Base-by-base conservation (phyloP, 1,139 yeast species). In the Wickerhamiella pararugosa region DNA sequence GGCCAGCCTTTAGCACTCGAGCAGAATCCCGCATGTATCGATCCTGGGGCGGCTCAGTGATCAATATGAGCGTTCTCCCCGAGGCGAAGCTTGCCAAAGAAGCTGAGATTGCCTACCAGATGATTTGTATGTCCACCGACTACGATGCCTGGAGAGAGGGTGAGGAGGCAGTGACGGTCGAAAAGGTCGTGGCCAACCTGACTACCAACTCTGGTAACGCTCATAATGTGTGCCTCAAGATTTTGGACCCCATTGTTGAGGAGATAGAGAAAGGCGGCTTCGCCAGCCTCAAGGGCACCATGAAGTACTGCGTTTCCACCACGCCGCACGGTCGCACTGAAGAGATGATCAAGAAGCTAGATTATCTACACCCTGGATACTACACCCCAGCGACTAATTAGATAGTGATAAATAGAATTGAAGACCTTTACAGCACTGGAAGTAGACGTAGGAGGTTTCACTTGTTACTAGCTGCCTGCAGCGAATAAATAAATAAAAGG, bases 121-220 rank as follows among this genome's bases (percentile, higher is more conserved):
- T 90, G 96, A 74, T 90, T 50, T 90, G 99, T 65, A 92, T 90
- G 98, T 80, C 94, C 2, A 90, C 98, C 11, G 98, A 92, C 62
- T 90, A 92, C 62, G 98, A 90, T 59, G 94, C 98, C 25, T 90
- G 98, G 98, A 81, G 86, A 58, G 94, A 81, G 54, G 76, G 73
- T 45, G 96, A 79, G 58, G 97, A 87, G 54, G 92, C 97, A 2
- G 98, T 90, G 38, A 87, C 97, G 8, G 97, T 92, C 11, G 96
- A 87, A 63, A 81, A 94, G 5, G 96, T 90, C 37, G 87, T 90
- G 43, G 84, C 93, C 43, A 84, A 90, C 61, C 71, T 90, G 59
- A 75, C 75, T 58, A 93, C 94, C 51, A 90, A 90, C 64, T 71
- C 84, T 41, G 79, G 75, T 38, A 87, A 87, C 57, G 98, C 98